phyloP scores from a whole-genome alignment of 1,139 yeast genomes.

The Geotrichum citri-aurantii region DNA sequence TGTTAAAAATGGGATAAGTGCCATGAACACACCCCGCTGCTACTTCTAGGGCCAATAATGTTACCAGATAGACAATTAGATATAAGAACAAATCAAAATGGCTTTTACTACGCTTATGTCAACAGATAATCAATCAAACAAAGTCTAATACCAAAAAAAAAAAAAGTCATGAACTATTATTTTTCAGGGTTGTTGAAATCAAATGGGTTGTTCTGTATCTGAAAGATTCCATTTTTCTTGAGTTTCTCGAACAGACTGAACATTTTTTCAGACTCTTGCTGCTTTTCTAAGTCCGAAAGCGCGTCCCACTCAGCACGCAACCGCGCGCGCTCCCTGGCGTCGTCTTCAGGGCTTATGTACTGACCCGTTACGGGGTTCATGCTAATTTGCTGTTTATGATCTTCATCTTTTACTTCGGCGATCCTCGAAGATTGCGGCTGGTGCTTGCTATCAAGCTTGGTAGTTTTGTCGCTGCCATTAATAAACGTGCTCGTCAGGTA shows the following conservation, averaged over 20 bases:
- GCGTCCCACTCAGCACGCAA: conserved; percentile 25
- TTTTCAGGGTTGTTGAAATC: not conserved
- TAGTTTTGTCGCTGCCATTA: not conserved
- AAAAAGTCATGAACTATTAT: not conserved
- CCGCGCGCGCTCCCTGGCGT: not conserved
- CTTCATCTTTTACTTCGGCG: not conserved
- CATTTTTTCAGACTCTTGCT: conserved; percentile 48
- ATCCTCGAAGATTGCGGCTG: not conserved
- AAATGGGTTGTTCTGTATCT: conserved; percentile 19
- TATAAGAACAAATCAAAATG: too few relatives aligned
- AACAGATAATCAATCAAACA: too few relatives aligned
- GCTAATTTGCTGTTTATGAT: not conserved
- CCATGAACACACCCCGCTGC: too few relatives aligned
- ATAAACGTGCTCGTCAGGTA: conserved; percentile 20
- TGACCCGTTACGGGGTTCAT: conserved; percentile 34
- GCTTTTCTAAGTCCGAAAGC: conserved; percentile 50
- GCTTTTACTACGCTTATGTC: too few relatives aligned
- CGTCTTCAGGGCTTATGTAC: conserved; percentile 9
- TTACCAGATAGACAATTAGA: too few relatives aligned
- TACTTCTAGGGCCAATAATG: too few relatives aligned
- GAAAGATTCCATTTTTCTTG: conserved; percentile 45
- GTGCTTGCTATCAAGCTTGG: not conserved
- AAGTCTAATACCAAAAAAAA: too few relatives aligned
- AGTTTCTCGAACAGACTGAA: conserved; percentile 47
- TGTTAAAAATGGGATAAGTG: too few relatives aligned